A percentile compares a stretch with the other conserved stretches of the same genome.
phyloP scores from a whole-genome alignment of 371 early-diverging fungal species.

The Dinochytrium kinnereticum region DNA sequence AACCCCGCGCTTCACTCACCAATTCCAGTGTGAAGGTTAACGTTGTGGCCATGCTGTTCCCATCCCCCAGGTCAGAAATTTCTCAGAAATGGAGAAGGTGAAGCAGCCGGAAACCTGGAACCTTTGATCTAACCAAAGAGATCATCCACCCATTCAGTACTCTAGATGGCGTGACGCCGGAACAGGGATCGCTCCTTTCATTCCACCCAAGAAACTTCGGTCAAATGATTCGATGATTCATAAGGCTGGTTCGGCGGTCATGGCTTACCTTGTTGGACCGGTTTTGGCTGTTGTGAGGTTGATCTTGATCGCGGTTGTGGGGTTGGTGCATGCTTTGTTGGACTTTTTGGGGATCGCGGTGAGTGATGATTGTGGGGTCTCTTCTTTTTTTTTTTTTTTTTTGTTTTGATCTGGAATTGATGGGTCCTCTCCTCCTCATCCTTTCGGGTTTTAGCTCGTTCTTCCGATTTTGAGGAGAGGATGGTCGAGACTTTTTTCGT shows the following conservation, averaged over 20 bases:
- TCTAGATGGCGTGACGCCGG: constrained; percentile 50
- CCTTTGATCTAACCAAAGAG: no score
- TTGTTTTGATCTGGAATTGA: no score
- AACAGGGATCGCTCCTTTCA: constrained; percentile 89
- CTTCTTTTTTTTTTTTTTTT: constrained; percentile 63
- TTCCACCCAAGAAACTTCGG: constrained; percentile 69
- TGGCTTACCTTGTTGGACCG: constrained; percentile 46
- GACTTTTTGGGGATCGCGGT: background rate
- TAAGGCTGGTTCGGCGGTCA: background rate
- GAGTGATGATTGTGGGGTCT: background rate
- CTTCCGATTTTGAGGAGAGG: constrained; percentile 17
- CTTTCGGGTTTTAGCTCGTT: constrained; percentile 44
- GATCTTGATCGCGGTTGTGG: constrained; percentile 31
- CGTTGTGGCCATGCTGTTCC: background rate
- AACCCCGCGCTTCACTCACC: constrained; percentile 15
- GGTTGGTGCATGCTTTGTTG: background rate
- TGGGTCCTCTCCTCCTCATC: no score
- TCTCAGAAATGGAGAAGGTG: constrained; percentile 17
- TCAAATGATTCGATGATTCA: background rate
- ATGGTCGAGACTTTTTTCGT: constrained; percentile 8
- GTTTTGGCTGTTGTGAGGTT: constrained; percentile 44
- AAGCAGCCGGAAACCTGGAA: background rate
- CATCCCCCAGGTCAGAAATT: background rate
- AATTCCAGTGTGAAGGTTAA: constrained; percentile 23
- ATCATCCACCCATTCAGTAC: no score